Conservation (phyloP, 495 filamentous ascomycete species). For the Choiromyces venosus region DNA sequence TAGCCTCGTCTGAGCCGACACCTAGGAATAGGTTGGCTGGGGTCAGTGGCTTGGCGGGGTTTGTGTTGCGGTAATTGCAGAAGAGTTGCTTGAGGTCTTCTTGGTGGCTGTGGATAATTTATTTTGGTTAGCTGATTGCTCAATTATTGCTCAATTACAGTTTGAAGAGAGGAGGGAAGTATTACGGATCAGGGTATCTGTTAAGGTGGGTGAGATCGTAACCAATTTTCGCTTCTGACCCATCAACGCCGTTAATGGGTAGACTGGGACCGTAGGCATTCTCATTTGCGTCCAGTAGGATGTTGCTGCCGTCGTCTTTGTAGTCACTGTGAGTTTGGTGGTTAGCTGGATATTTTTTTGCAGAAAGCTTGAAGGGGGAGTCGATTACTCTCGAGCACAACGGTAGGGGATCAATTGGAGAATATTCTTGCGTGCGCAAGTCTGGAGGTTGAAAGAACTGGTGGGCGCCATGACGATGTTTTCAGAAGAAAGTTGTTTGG, state of each 20-base stretch:
- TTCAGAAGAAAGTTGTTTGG: background rate
- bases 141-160: background rate
- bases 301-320: constrained; percentile 95
- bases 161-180: constrained; percentile 33
- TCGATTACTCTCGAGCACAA: constrained; percentile 44
- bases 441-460: constrained; percentile 63
- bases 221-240: constrained; percentile 35
- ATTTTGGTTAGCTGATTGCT: constrained; percentile 5
- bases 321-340: constrained; percentile 55
- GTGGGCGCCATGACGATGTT: constrained; percentile 17
- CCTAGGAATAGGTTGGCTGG: constrained; percentile 83
- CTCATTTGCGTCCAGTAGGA: constrained; percentile 95
- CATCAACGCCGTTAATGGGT: constrained; percentile 34
- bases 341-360: background rate
- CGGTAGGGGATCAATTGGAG: constrained; percentile 75
- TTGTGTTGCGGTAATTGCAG: constrained; percentile 81
- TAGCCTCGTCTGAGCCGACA: constrained; percentile 92
- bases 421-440: constrained; percentile 79
- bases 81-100: constrained; percentile 74
- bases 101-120: constrained; percentile 60
- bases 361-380: background rate
- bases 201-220: constrained; percentile 75
- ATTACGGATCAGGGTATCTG: constrained; percentile 87
- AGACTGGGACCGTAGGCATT: constrained; percentile 87
- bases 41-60: constrained; percentile 60